Percentiles rank a stretch among this genome's conserved stretches.
Evolutionary conservation across 805 yeast species (phyloP).

Genomic region (Myxozyma geophila): DNA sequence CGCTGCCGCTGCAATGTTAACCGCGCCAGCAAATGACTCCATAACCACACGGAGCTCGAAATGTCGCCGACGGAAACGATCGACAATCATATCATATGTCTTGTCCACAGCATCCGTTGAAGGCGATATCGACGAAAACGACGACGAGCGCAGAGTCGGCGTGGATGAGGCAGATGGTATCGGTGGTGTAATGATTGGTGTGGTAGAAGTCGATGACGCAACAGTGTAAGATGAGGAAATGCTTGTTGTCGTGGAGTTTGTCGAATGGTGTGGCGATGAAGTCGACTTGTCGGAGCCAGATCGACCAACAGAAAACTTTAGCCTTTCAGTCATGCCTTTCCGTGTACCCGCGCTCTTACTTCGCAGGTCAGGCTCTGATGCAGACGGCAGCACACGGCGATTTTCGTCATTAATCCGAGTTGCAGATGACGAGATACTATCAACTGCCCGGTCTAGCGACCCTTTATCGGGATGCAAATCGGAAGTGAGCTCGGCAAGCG

Average conservation of each 20-base stretch:
- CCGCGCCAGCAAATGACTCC: constrained; percentile 12
- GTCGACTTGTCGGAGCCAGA: constrained; percentile 14
- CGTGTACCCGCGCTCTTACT: constrained; percentile 7
- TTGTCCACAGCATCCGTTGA: constrained; percentile 15
- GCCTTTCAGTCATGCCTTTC: constrained; percentile 20
- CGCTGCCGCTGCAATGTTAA: not conserved
- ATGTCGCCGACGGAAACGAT: constrained; percentile 27
- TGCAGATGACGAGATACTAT: constrained; percentile 19
- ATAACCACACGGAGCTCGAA: constrained; percentile 24
- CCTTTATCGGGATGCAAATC: constrained; percentile 57
- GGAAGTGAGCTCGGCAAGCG: constrained; percentile 43
- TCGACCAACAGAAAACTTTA: constrained; percentile 19
- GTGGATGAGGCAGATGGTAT: not conserved
- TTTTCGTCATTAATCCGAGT: constrained; percentile 21
- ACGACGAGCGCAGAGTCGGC: not conserved
- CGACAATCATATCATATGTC: constrained; percentile 22
- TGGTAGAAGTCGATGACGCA: not conserved
- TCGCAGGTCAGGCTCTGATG: constrained; percentile 17
- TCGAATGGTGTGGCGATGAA: not conserved
- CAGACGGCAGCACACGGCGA: not conserved
- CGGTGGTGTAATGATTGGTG: not conserved
- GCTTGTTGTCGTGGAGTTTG: constrained; percentile 1
- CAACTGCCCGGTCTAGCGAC: constrained; percentile 21
- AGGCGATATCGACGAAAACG: too few species aligned
- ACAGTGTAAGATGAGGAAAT: not conserved